A percentile compares a stretch with the other conserved stretches of the same genome.
These are phyloP conservation scores for Thraustochytrium sp. DNA, from an alignment of 352 stramenopile species.

Conservation along the genomic window DNA sequence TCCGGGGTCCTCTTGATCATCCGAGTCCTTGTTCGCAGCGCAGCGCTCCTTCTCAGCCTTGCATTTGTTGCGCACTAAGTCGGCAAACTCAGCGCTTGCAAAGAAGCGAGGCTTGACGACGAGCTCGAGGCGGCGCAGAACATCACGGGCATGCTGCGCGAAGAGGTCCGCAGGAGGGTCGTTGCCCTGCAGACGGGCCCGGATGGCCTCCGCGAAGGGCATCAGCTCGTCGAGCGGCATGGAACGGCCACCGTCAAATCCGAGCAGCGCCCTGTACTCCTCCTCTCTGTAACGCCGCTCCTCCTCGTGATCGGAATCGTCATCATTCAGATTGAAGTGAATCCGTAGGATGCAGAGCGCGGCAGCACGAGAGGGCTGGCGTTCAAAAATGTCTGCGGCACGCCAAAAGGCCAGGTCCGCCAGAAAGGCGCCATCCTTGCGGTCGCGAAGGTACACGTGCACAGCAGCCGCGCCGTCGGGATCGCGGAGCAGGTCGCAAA, in stretches of 20 bases:
- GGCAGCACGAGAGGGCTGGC: background rate
- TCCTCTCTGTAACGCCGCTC: too few species aligned
- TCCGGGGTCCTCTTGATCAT: too few species aligned
- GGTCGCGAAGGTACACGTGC: background rate
- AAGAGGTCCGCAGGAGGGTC: background rate
- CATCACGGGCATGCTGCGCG: background rate
- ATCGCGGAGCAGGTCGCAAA: constrained; percentile 13
- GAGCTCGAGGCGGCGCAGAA: background rate
- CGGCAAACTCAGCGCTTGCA: background rate
- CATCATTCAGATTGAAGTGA: background rate
- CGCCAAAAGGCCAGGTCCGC: background rate
- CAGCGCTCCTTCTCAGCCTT: background rate
- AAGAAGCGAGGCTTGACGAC: constrained; percentile 33
- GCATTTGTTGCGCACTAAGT: background rate
- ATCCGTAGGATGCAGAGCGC: background rate
- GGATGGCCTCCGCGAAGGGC: background rate
- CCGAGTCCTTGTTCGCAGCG: background rate
- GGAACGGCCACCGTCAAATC: background rate
- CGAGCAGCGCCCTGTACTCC: too few species aligned
- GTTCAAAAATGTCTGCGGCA: background rate
- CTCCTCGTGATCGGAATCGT: too few species aligned
- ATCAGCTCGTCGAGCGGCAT: background rate
- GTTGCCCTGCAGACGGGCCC: background rate
- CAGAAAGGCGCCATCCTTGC: constrained; percentile 1
- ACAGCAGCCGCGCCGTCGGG: background rate